Conservation (phyloP, 2,329 filamentous ascomycete species). For the Sporothrix schenckii region DNA sequence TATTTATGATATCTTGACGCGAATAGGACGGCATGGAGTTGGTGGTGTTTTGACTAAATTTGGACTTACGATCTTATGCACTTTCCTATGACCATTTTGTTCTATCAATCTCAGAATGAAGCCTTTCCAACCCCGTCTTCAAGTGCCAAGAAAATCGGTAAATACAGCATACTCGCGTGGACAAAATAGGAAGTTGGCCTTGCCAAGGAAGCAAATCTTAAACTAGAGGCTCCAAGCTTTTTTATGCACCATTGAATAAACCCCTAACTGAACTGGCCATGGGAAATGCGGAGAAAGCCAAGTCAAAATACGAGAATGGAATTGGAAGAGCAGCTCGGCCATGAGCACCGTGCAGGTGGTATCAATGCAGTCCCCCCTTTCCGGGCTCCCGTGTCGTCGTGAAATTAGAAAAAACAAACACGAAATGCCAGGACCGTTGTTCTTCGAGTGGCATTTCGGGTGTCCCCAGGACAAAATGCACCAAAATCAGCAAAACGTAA, state of each 20-base stretch:
- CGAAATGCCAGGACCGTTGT: background rate
- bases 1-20: slow-evolving; percentile 18
- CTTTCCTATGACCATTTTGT: background rate
- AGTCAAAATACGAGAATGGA: background rate
- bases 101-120: background rate
- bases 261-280: background rate
- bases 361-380: slow-evolving; percentile 12
- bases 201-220: slow-evolving; percentile 26
- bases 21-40: slow-evolving; percentile 21
- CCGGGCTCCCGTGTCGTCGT: background rate
- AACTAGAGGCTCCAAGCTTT: background rate
- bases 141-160: background rate
- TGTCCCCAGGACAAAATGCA: background rate
- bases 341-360: background rate
- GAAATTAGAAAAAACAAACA: slow-evolving; percentile 5
- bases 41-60: background rate
- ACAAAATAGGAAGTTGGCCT: background rate
- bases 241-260: no score
- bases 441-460: background rate
- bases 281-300: background rate
- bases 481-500: background rate
- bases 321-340: background rate
- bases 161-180: background rate
- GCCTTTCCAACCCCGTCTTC: background rate
- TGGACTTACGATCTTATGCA: background rate